Evolutionary conservation across 352 stramenopile genomes (phyloP), one percentile per base, ranked within the genome.

Genomic region (Globisporangium radiosum): DNA sequence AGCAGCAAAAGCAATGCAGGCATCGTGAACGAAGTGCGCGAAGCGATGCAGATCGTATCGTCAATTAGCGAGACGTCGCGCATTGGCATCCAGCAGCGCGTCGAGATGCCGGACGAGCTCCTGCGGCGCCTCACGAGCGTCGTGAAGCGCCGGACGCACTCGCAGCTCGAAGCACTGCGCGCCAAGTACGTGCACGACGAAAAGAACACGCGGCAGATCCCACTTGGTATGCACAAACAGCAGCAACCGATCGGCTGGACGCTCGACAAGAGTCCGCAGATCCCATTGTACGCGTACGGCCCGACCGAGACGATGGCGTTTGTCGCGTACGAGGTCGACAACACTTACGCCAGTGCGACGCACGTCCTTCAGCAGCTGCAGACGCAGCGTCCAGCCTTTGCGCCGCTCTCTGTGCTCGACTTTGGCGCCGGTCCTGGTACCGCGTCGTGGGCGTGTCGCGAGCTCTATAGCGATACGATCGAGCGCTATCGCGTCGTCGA

Each of bases 191-290:
- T 67, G 5, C 65, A 78, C 54, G 73, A 86, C 60, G 67, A 68
- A 15, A 71, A 59, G 47, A 80, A 76, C 33, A 72, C 72, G 19
- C 76, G 77, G 47, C 53, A 77, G 52, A 60, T 91, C 50, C 85
- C 85, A 25, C 66, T 87, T n/a, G 76, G 92, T 25, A 88, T 84
- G 76, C 79, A 87, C 72, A 89, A 91, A 59, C 77, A 69, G 47
- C 25, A 25, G 25, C 25, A 25, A 25, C 73, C 82, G 48, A 56
- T 94, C 15, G 85, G 85, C 39, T 94, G 85, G 85, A 85, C 83
- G 19, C 80, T 92, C 63, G 73, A 89, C 60, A 79, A 78, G 57
- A 72, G 70, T 5, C 40, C 75, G 52, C 77, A 89, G 70, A 82
- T 92, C 63, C 73, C 76, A 7, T 63, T 80, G 10, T 88, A 82